Evolutionary conservation across 2,329 filamentous ascomycete genomes (phyloP).

Genomic region (Coniochaeta sp.): DNA sequence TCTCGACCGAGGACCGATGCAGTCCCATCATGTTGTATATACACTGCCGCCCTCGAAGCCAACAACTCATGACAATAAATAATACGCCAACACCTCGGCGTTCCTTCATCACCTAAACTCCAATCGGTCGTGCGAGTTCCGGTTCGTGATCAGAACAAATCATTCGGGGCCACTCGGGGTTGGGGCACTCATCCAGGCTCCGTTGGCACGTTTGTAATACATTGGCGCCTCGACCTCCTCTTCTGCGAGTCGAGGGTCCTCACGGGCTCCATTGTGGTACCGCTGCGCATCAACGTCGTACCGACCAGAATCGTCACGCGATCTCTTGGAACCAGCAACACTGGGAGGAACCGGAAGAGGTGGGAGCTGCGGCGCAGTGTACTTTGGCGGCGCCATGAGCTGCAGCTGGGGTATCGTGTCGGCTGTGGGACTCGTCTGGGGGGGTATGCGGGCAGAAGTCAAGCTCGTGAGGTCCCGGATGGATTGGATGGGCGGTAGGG

Average conservation of each 20-base stretch:
- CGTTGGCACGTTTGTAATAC: neutral
- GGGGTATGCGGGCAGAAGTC: too few relatives aligned
- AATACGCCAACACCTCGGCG: neutral
- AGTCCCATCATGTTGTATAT: neutral
- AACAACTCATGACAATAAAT: neutral
- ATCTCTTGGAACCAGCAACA: constrained; percentile 1
- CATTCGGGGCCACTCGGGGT: too few relatives aligned
- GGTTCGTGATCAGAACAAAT: neutral
- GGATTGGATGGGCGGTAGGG: neutral
- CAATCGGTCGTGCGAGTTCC: neutral
- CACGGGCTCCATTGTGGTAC: constrained; percentile 2
- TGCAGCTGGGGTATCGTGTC: neutral
- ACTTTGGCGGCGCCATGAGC: neutral
- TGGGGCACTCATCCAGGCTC: neutral
- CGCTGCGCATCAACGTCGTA: neutral
- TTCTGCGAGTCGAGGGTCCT: neutral
- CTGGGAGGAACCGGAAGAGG: neutral
- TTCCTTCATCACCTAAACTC: neutral
- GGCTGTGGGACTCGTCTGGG: neutral
- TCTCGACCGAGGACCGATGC: neutral
- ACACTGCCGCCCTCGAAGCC: neutral
- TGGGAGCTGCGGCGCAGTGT: too few relatives aligned
- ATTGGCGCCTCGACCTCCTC: neutral
- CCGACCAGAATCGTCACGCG: neutral
- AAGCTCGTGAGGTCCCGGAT: too few relatives aligned